Base-by-base conservation (phyloP, 116 monocot species). In the Cymodocea nodosa region DNA sequence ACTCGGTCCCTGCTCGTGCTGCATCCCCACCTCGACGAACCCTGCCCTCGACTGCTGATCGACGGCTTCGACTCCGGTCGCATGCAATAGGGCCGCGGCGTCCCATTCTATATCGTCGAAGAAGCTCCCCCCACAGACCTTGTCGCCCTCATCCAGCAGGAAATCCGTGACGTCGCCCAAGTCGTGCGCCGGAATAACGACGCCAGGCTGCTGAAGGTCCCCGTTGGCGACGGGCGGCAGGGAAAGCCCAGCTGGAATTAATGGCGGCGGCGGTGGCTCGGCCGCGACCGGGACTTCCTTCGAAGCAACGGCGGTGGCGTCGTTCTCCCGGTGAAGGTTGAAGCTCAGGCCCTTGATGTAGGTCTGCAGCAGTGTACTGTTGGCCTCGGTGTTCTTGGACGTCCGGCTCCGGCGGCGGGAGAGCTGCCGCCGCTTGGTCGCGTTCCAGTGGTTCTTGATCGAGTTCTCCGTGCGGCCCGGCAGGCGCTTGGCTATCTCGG, bases 401-500 rank as follows among this genome's bases (percentile, higher is more conserved):
- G 14, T 70, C 23, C 81, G 75, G 72, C 66, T 64, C 12, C 69
- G 62, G 23, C 76, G 59, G 0, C 81, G 49, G 52, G 85, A 58
- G 70, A 81, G 71, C 37, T 76, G 80, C 5, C 83, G 57, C 4
- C 83, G 66, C 78, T 78, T 83, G 39, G 83, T 83, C 8, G 83
- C 78, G 50, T 87, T 83, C 87, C 87, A 87, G 60, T 78, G 87
- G 71, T 87, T 86, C 67, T 86, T 83, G 22, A 87, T 76, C 15
- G 83, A 80, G 60, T 87, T 87, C 54, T 87, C 87, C 0, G 83
- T 87, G 25, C 87, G 56, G 0, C 87, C 87, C 1, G 83, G 75
- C 4, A 84, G 68, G 18, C 66, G 15, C 65, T 79, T 79, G 3
- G 79, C 77, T 39, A 85, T 85, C 76, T 79, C 73, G 0, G 77